Evolutionary conservation across 495 filamentous ascomycete species (phyloP), one percentile per base, ranked within the genome.

Genomic region (Trypethelium eluteriae): DNA sequence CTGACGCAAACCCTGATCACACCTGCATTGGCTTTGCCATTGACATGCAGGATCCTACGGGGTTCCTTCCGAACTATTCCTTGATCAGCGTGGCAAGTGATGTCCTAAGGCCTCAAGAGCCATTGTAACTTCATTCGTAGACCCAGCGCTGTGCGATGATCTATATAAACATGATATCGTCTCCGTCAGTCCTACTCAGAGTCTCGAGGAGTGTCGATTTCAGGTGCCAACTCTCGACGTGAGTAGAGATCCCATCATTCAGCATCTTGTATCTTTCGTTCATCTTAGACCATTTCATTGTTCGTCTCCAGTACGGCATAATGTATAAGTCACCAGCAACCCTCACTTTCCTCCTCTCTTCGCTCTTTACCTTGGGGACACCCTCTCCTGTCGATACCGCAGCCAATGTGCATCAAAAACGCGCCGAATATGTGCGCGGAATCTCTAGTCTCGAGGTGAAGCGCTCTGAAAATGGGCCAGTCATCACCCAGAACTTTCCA

Each of bases 401-500:
- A 35, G 11, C 53, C 32, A 36, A 36, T 6, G 9, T 10, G 14
- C 53, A 59, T 18, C 11, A 59, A 36, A 59, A 59, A 18, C 53
- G 53, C 7, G 53, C 53, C 32, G 53, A 59, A 7, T 59, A 59
- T 59, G 11, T 59, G 10, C 53, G 53, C 6, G 36, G 36, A 59
- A 59, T 18, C 2, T 18, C n/a, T 35, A 32, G 53, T 3, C 34
- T 59, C 32, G 7, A 11, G 32, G 14, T 59, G 0, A 34, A 59
- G 32, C n/a, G 32, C 32, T 3, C n/a, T 34, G 53, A 36, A 36
- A 35, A 34, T 36, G 53, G 53, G 6, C 53, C 53, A 14, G 53
- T 36, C 53, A 59, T 59, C 32, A 36, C 53, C n/a, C 32, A 34
- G 36, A 59, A 59, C 53, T 59, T 59, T 38, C 34, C 62, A 64